These are phyloP conservation scores for Coniochaeta ligniaria DNA, from an alignment of 2,329 filamentous ascomycete genomes.

Conservation along the genomic window DNA sequence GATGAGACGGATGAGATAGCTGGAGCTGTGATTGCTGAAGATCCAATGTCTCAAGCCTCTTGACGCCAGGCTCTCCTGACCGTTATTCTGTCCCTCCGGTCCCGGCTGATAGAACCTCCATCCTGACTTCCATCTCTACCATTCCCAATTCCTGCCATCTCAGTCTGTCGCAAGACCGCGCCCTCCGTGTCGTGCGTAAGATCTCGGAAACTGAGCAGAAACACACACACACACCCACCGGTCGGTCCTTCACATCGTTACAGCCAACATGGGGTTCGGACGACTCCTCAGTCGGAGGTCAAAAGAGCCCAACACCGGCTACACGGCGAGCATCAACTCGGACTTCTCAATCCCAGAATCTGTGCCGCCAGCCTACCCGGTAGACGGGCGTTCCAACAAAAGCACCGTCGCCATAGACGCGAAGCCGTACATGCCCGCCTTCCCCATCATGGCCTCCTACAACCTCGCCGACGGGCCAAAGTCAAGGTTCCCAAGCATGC, in stretches of 20 bases:
- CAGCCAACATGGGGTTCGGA: neutral
- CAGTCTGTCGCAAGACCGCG: neutral
- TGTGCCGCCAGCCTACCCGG: neutral
- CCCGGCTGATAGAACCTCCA: neutral
- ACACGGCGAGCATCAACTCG: neutral
- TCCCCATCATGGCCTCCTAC: neutral
- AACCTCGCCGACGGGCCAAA: neutral
- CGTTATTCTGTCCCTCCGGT: neutral
- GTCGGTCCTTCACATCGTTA: neutral
- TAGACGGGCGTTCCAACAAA: neutral
- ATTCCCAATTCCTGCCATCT: neutral
- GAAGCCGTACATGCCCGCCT: neutral
- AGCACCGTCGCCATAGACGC: neutral
- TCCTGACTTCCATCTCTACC: neutral
- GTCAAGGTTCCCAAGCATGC: neutral
- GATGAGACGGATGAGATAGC: neutral
- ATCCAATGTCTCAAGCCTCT: neutral
- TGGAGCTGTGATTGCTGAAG: neutral
- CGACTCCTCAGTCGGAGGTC: neutral
- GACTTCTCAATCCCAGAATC: neutral
- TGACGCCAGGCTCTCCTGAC: neutral
- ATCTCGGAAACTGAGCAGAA: neutral
- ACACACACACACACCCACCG: neutral
- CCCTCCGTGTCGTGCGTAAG: neutral
- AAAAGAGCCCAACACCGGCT: neutral